Base-by-base conservation (phyloP, 345 rosid species). In the Geranium brycei region DNA sequence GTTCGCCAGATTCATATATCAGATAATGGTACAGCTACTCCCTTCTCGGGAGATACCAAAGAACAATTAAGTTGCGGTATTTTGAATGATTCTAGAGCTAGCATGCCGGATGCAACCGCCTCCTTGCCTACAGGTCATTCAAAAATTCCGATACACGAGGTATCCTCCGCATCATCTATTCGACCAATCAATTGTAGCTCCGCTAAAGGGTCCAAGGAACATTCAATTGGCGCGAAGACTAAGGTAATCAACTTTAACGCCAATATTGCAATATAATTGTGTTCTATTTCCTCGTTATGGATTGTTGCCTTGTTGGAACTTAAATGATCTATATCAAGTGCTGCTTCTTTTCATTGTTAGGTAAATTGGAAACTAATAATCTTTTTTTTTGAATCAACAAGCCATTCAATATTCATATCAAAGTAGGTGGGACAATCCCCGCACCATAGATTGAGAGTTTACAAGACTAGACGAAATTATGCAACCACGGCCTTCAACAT, bases 201-300 rank as follows among this genome's bases (percentile, higher is more conserved):
- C 32, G 17, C 53, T 4, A 57, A 51, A 18, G 35, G 64, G 64
- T 53, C 23, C 47, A 62, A 62, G 64, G 66, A 59, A 19, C 41
- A 57, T 2, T 32, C 53, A 30, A 32, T 56, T 57, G 41, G 2
- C 31, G 15, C 3, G 11, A 58, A 57, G 68, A 41, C n/a, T 11
- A 68, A 72, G 72, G 76, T 68, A 68, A 64, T 18, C 40, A 31
- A 53, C 19, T 19, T 13, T 15, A 8, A 47, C 11, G 53, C 30
- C 28, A 8, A 19, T 64, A 3, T 6, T 59, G 28, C 31, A 32
- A 58, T 5, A 31, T 7, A 62, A 23, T 56, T 59, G 57, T 57
- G 28, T 16, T 40, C 3, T 23, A 23, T 51, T 58, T 38, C 32
- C 18, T 38, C 5, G 19, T 19, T 31, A 18, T 38, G 19, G 23